Evolutionary conservation across 83 land plant species (phyloP), one percentile per base, ranked within the genome.

Genomic region (Picea mariana): DNA sequence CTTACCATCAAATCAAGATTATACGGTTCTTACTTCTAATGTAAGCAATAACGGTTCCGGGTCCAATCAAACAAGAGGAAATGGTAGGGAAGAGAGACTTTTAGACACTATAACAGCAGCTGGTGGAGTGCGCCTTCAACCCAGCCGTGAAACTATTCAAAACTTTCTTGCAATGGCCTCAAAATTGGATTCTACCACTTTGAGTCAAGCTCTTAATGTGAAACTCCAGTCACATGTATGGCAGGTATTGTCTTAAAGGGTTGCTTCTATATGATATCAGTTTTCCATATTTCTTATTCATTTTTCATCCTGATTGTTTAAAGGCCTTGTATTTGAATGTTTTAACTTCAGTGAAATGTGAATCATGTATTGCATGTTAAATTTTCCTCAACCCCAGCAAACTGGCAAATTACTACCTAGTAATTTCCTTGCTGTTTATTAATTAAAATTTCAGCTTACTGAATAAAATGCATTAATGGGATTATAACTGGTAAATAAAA

Each of bases 41-140:
- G 18, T 75, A 69, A 84, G 82, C n/a, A 86, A 76, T 85, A 89
- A 86, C 26, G 75, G 71, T 13, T 61, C 82, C 9, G 79, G 86
- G 69, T 78, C 87, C 21, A 81, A 82, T 62, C 64, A 71, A 79
- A 15, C 78, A 31, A 85, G 85, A 78, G 84, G 81, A 55, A 89
- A 88, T 68, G 81, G 81, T 67, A 85, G 86, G 66, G 92, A 91
- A 79, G 95, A 95, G 84, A 91, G 88, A 81, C 90, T 98, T 40
- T 79, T 98, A 83, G 99, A 94, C 55, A 88, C 89, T 20, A 88
- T 98, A 64, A 95, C 94, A 55, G 87, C 96, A 9, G 87, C 92
- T 75, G 99, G 99, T 67, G 99, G 99, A 69, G 97, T 98, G 26
- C 97, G 99, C 12, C 89, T 98, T 34, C 99, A 98, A 72, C 99